Evolutionary conservation across 2,329 filamentous ascomycete genomes (phyloP).

Genomic region (Stachybotrys chartarum): DNA sequence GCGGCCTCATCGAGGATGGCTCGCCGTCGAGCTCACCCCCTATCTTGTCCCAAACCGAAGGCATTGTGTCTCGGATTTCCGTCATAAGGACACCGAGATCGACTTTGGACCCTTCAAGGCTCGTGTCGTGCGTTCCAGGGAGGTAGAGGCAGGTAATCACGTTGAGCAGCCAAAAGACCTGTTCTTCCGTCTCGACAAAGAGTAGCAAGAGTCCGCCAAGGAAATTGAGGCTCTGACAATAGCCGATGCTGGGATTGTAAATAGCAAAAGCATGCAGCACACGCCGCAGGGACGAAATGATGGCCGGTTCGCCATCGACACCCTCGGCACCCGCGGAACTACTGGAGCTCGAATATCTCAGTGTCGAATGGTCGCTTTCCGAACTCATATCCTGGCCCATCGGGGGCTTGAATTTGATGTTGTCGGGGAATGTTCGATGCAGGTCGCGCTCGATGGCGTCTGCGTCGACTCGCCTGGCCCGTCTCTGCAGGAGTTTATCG

Average conservation of each 20-base stretch:
- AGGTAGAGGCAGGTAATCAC: constrained; percentile 85
- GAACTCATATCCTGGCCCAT: constrained; percentile 19
- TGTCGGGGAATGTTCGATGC: constrained; percentile 91
- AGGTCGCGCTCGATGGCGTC: constrained; percentile 93
- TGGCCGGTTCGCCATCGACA: constrained; percentile 57
- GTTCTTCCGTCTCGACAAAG: constrained; percentile 83
- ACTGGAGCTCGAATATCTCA: constrained; percentile 21
- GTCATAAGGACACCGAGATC: constrained; percentile 92
- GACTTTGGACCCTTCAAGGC: constrained; percentile 84
- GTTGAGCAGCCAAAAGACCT: constrained; percentile 86
- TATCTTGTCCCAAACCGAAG: constrained; percentile 80
- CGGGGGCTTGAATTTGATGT: constrained; percentile 75
- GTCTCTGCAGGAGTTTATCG: constrained; percentile 56
- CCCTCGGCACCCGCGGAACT: constrained; percentile 26
- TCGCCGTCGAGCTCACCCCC: constrained; percentile 63
- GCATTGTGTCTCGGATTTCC: constrained; percentile 73
- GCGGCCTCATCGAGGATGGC: constrained; percentile 22
- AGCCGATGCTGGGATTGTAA: constrained; percentile 86
- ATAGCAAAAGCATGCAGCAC: constrained; percentile 86
- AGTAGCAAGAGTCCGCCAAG: constrained; percentile 82
- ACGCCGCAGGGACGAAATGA: constrained; percentile 74
- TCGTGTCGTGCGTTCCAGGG: constrained; percentile 86
- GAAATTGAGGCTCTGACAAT: constrained; percentile 95
- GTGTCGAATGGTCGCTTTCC: constrained; percentile 26
- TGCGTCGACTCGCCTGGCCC: constrained; percentile 64